Conservation (phyloP, 225 moss, liverwort and hornwort genomes). For the Lunularia cruciata region DNA sequence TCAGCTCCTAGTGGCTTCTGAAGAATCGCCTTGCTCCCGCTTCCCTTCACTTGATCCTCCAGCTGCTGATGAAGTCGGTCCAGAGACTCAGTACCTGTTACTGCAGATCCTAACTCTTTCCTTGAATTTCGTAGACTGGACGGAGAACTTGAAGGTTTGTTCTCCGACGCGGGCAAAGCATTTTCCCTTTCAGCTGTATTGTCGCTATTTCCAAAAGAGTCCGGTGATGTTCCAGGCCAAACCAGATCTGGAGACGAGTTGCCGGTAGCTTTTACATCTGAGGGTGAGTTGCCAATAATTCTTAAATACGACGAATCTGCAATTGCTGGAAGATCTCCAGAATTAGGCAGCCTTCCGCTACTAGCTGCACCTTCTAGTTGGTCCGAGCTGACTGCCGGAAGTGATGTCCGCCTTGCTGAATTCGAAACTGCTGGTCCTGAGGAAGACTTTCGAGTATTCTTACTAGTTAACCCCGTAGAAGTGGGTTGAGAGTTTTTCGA, state of each 20-base stretch:
- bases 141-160: background rate
- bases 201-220: background rate
- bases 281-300: background rate
- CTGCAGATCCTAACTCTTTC: slow-evolving; percentile 28
- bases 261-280: background rate
- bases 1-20: slow-evolving; percentile 63
- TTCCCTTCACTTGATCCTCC: slow-evolving; percentile 57
- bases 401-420: background rate
- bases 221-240: slow-evolving; percentile 10
- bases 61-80: slow-evolving; percentile 75
- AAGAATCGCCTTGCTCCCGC: slow-evolving; percentile 34
- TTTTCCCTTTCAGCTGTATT: slow-evolving; percentile 15
- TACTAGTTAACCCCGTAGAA: background rate
- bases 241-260: slow-evolving; percentile 14
- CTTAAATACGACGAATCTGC: background rate
- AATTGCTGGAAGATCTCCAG: background rate
- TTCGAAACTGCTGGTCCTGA: background rate
- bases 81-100: slow-evolving; percentile 50
- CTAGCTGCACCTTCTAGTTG: background rate
- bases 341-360: background rate
- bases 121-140: slow-evolving; percentile 19
- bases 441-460: slow-evolving; percentile 1
- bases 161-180: slow-evolving; percentile 6
- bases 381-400: background rate
- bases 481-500: background rate